A percentile compares a stretch with the other conserved stretches of the same genome.
Conservation (phyloP, 2,329 filamentous ascomycete species). For the Ophiostoma piceae region DNA sequence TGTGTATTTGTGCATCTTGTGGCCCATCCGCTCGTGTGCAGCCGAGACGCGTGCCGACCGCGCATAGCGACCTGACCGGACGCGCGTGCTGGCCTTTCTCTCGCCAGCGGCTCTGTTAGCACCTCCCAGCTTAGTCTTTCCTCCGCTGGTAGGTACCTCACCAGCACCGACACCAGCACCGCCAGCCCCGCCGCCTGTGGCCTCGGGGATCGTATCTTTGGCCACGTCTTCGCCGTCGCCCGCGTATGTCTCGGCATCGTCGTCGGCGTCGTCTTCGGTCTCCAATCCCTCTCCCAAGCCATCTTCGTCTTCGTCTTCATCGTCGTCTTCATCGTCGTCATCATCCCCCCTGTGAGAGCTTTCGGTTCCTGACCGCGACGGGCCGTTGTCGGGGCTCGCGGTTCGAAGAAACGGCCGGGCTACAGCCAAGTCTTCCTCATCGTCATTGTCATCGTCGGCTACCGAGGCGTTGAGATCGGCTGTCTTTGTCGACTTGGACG, state of each 20-base stretch:
- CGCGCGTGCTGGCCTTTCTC: conserved; percentile 14
- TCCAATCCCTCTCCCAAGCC: conserved; percentile 31
- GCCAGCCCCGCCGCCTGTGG: background rate
- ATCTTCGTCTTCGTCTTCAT: conserved; percentile 34
- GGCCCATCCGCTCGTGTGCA: conserved; percentile 38
- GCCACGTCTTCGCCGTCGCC: background rate
- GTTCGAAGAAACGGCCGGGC: conserved; percentile 54
- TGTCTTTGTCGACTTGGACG: conserved; percentile 26
- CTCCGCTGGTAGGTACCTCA: background rate
- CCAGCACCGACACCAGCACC: background rate
- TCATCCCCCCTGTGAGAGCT: conserved; percentile 21
- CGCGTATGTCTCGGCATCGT: background rate
- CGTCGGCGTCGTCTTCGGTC: conserved; percentile 22
- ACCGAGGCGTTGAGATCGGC: conserved; percentile 12
- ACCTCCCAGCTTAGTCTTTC: background rate
- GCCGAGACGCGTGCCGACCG: conserved; percentile 17
- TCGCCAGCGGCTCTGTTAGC: background rate
- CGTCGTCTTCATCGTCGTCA: conserved; percentile 29
- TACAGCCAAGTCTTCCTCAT: conserved; percentile 54
- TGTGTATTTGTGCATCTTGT: conserved; percentile 93
- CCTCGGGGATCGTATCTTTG: background rate
- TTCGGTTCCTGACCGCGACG: conserved; percentile 29
- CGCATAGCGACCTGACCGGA: background rate
- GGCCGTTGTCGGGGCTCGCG: conserved; percentile 43
- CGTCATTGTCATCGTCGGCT: conserved; percentile 43